phyloP scores from a whole-genome alignment of 73 alveolate species.

The Paraurostyla sp. region DNA sequence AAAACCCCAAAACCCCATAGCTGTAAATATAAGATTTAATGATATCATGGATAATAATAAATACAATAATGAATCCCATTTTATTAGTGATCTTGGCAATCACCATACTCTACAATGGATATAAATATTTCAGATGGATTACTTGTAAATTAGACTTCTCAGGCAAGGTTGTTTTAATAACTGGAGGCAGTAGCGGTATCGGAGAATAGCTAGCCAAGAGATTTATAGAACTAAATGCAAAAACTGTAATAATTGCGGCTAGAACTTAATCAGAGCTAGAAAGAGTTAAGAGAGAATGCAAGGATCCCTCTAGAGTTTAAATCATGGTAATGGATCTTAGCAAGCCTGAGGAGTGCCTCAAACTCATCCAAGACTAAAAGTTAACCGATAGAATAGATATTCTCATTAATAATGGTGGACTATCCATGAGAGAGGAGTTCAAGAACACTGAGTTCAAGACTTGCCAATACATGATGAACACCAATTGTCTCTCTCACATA shows the following conservation, averaged over 20 bases:
- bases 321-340: slow-evolving; percentile 64
- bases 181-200: slow-evolving; percentile 77
- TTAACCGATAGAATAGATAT: slow-evolving; percentile 48
- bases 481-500: slow-evolving; percentile 62
- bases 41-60: background rate
- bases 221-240: slow-evolving; percentile 60
- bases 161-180: slow-evolving; percentile 63
- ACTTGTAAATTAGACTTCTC: slow-evolving; percentile 42
- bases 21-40: background rate
- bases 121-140: background rate
- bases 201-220: slow-evolving; percentile 71
- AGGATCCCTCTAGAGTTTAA: slow-evolving; percentile 43
- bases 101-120: background rate
- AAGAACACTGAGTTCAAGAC: slow-evolving; percentile 43
- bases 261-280: slow-evolving; percentile 63
- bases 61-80: background rate
- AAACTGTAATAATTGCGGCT: slow-evolving; percentile 60
- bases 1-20: slow-evolving; percentile 49
- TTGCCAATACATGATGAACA: slow-evolving; percentile 67
- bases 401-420: slow-evolving; percentile 76
- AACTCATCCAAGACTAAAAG: background rate
- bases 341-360: slow-evolving; percentile 52
- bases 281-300: slow-evolving; percentile 59
- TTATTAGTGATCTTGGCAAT: background rate
- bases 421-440: slow-evolving; percentile 72